A percentile compares a stretch with the other conserved stretches of the same genome.
Evolutionary conservation across 768 basidiomycete genomes (phyloP).

Genomic region (Lactifluus volemus): DNA sequence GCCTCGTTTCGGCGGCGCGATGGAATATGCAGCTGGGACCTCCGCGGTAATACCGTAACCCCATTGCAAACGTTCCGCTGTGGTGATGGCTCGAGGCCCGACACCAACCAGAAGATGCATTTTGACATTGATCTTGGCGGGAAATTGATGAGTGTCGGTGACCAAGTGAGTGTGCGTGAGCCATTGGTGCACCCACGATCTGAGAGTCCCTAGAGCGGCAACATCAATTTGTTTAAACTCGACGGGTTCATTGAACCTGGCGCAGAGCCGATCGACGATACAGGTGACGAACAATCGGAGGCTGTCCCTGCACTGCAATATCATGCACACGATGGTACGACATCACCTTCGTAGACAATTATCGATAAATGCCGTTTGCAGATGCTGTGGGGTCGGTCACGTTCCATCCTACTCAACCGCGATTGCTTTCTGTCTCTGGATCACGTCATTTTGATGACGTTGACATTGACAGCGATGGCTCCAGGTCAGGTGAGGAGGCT

Average conservation of each 20-base stretch:
- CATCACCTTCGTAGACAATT: neutral
- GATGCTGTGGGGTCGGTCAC: slow-evolving; percentile 67
- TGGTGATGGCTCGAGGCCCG: neutral
- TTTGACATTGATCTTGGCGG: slow-evolving; percentile 75
- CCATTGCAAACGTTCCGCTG: slow-evolving; percentile 34
- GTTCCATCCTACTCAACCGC: slow-evolving; percentile 58
- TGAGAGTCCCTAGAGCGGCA: slow-evolving; percentile 41
- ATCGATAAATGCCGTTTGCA: slow-evolving; percentile 23
- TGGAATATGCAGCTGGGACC: slow-evolving; percentile 68
- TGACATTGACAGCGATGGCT: neutral
- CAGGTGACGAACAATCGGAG: neutral
- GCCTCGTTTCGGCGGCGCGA: slow-evolving; percentile 66
- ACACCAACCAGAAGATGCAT: slow-evolving; percentile 67
- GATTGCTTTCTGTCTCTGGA: slow-evolving; percentile 61
- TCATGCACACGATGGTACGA: slow-evolving; percentile 49
- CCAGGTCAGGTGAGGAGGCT: neutral
- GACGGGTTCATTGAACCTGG: neutral
- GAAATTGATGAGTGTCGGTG: slow-evolving; percentile 53
- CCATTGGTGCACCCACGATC: neutral
- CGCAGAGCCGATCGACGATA: slow-evolving; percentile 1
- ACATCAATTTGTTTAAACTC: slow-evolving; percentile 52
- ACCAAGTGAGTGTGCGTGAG: slow-evolving; percentile 42
- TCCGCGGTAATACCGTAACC: slow-evolving; percentile 45
- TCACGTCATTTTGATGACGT: slow-evolving; percentile 56
- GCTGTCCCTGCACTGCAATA: slow-evolving; percentile 31